These are phyloP conservation scores for Orbilia blumenaviensis DNA, from an alignment of 2,329 filamentous ascomycete genomes.

Conservation along the genomic window DNA sequence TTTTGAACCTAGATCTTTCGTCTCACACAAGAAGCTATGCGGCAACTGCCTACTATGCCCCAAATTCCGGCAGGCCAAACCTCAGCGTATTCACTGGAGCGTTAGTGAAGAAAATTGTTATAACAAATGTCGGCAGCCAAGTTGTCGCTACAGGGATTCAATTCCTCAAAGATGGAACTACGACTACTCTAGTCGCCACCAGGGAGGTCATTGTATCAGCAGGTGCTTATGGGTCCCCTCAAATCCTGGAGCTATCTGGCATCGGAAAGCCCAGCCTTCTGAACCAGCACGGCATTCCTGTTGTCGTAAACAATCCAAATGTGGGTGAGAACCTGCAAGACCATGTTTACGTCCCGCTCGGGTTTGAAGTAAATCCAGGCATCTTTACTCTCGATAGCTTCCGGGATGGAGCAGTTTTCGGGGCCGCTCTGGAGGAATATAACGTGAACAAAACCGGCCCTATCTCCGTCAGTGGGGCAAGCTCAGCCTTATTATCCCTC, in stretches of 20 bases:
- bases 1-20: constrained; percentile 45
- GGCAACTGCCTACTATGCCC: constrained; percentile 62
- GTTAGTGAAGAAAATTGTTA: constrained; percentile 64
- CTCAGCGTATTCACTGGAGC: constrained; percentile 65
- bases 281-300: constrained; percentile 59
- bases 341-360: constrained; percentile 50
- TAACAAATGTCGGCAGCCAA: constrained; percentile 59
- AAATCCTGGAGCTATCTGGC: constrained; percentile 64
- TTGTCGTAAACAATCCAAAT: constrained; percentile 60
- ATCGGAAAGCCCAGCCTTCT: constrained; percentile 62
- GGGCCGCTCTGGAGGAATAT: constrained; percentile 33
- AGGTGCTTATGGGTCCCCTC: constrained; percentile 63
- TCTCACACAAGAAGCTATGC: constrained; percentile 59
- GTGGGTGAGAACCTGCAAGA: constrained; percentile 62
- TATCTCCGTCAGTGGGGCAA: constrained; percentile 35
- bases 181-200: constrained; percentile 42
- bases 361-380: constrained; percentile 36
- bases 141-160: constrained; percentile 62
- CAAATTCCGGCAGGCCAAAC: constrained; percentile 62
- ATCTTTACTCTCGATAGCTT: constrained; percentile 52
- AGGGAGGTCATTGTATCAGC: constrained; percentile 65
- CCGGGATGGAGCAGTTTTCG: constrained; percentile 23
- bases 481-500: constrained; percentile 41
- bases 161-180: constrained; percentile 61
- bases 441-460: constrained; percentile 20